Conservation (phyloP, 1,139 yeast species). For the Hyphopichia wangnamkhiaoensis region DNA sequence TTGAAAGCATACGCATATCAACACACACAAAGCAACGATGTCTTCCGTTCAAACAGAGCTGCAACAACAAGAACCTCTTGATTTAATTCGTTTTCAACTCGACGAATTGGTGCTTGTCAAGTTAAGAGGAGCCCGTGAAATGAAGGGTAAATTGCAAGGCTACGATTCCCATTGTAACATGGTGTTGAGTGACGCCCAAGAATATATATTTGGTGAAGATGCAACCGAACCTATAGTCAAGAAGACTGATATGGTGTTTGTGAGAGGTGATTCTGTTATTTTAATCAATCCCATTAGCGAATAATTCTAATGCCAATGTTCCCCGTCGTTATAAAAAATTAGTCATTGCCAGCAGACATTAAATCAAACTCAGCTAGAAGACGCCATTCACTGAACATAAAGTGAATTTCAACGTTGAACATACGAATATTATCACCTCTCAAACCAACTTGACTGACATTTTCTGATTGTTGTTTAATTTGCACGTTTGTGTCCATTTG, state of each 20-base stretch:
- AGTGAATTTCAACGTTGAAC: no score
- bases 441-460: not conserved
- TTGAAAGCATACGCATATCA: not conserved
- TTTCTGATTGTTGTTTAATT: not conserved
- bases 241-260: slow-evolving; percentile 85
- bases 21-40: slow-evolving; percentile 20
- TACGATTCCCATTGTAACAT: slow-evolving; percentile 96
- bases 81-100: slow-evolving; percentile 78
- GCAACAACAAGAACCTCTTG: slow-evolving; percentile 66
- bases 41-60: slow-evolving; percentile 33
- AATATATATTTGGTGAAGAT: slow-evolving; percentile 66
- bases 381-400: no score
- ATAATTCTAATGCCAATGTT: no score
- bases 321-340: no score
- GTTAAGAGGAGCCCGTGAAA: slow-evolving; percentile 93
- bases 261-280: slow-evolving; percentile 94
- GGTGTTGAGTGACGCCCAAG: slow-evolving; percentile 91
- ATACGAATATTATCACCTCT: not conserved
- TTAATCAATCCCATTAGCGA: slow-evolving; percentile 55
- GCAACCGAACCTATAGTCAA: slow-evolving; percentile 51
- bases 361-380: no score
- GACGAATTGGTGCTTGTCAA: slow-evolving; percentile 89
- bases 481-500: not conserved
- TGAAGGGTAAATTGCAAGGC: slow-evolving; percentile 89
- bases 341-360: no score